Evolutionary conservation across 164 flowering plant species (phyloP).

Genomic region (Chimonanthus salicifolius): DNA sequence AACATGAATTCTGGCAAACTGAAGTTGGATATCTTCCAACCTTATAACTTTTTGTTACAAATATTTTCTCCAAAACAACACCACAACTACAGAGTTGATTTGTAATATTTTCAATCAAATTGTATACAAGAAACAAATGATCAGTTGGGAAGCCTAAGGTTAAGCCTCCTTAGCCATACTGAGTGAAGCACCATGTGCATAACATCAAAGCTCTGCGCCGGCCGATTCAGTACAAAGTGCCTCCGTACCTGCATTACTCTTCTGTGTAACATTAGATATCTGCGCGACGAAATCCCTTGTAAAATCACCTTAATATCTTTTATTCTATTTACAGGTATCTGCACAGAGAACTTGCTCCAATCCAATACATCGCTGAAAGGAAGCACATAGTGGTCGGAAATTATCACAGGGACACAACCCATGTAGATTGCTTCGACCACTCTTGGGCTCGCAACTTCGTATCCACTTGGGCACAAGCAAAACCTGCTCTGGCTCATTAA

Average conservation of each 20-base stretch:
- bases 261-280: slow-evolving; percentile 2
- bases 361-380: slow-evolving; percentile 13
- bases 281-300: slow-evolving; percentile 1
- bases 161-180: slow-evolving; percentile 9
- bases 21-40: too few relatives aligned
- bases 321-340: slow-evolving; percentile 2
- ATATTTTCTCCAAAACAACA: too few relatives aligned
- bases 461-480: slow-evolving; percentile 13
- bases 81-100: too few relatives aligned
- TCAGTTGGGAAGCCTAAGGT: background rate
- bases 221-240: slow-evolving; percentile 6
- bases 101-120: too few relatives aligned
- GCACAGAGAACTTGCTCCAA: slow-evolving; percentile 12
- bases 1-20: too few relatives aligned
- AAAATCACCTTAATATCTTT: slow-evolving; percentile 5
- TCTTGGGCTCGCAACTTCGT: slow-evolving; percentile 9
- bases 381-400: background rate
- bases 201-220: slow-evolving; percentile 4
- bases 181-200: slow-evolving; percentile 8
- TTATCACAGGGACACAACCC: slow-evolving; percentile 10
- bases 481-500: slow-evolving; percentile 5
- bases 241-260: slow-evolving; percentile 2
- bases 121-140: background rate
- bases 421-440: slow-evolving; percentile 5
- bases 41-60: too few relatives aligned